Conservation (phyloP, 768 basidiomycete species). For the Suillus hirtellus region DNA sequence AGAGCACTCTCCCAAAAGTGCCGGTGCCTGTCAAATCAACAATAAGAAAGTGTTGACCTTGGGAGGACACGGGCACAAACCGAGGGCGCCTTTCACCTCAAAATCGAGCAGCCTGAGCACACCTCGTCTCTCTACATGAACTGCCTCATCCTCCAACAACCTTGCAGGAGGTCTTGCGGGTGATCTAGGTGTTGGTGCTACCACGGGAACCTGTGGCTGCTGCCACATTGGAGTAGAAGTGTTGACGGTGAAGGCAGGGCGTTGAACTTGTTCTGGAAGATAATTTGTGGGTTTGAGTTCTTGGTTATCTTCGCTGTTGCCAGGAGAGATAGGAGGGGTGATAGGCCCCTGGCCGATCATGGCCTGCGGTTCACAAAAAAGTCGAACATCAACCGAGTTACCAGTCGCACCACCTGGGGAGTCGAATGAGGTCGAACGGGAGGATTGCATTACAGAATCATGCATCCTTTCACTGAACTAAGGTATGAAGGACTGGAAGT, state of each 20-base stretch:
- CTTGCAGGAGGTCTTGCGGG: slow-evolving; percentile 46
- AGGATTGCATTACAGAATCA: slow-evolving; percentile 23
- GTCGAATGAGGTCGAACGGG: slow-evolving; percentile 17
- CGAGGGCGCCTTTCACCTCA: slow-evolving; percentile 76
- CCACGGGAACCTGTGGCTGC: slow-evolving; percentile 1
- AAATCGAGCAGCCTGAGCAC: slow-evolving; percentile 71
- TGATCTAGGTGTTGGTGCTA: slow-evolving; percentile 15
- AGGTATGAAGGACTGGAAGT: slow-evolving; percentile 9
- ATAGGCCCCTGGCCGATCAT: slow-evolving; percentile 59
- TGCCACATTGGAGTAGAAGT: slow-evolving; percentile 17
- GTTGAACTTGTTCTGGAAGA: slow-evolving; percentile 16
- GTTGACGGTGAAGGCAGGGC: slow-evolving; percentile 10
- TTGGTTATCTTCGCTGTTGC: slow-evolving; percentile 42
- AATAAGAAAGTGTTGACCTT: slow-evolving; percentile 11
- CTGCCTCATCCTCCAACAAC: slow-evolving; percentile 68
- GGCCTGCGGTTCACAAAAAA: slow-evolving; percentile 41
- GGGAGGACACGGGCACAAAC: slow-evolving; percentile 38
- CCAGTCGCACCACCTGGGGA: slow-evolving; percentile 13
- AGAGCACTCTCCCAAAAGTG: slow-evolving; percentile 91
- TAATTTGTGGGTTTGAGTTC: slow-evolving; percentile 14
- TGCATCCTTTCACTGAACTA: slow-evolving; percentile 23
- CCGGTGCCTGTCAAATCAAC: slow-evolving; percentile 71
- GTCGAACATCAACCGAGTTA: slow-evolving; percentile 16
- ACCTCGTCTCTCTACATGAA: slow-evolving; percentile 59
- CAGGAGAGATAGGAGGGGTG: slow-evolving; percentile 70